Base-by-base conservation (phyloP, 768 basidiomycete genomes). In the Pisolithus sp. region DNA sequence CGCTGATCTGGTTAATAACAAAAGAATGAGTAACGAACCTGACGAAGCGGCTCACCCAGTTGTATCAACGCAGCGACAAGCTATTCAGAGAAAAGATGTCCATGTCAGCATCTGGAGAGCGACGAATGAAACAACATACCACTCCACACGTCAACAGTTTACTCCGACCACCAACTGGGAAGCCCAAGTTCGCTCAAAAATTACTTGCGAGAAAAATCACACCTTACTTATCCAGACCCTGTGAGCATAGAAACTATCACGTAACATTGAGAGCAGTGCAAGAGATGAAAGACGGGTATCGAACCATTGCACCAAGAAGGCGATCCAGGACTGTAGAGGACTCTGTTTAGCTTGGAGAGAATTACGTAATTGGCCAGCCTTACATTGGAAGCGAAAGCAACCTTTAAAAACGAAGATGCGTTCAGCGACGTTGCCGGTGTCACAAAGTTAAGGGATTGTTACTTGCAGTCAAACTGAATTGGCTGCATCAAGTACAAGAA, bases 211-310 rank as follows among this genome's bases (percentile, higher is more conserved):
- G n/a, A 2, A 7, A 17, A 28, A 15, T 13, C 6, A 2, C 15
- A 13, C 17, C 17, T 1, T 43, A 63, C 62, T 62, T 56, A 63
- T 62, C 60, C 60, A 65, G n/a, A 64, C 60, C 34, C 60, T 61
- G 30, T 63, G 63, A 21, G 51, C 50, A 26, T 64, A 64, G 30
- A 63, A 63, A 47, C 63, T 64, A 40, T 40, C 13, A 30, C 8
- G 20, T n/a, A 20, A 5, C 0, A 2, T 15, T 62, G 13, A 57
- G 53, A 18, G 3, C 34, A 36, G 5, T 2, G 2, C 28, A 20
- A 36, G 28, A 39, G 20, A 15, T 9, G 12, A 28, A 4, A 28
- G 12, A 3, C 30, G 26, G 18, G 21, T 17, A 12, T 2, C 23
- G 5, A 53, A 63, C 62, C 56, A 36, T 38, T 65, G 58, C 7